Conservation (phyloP, 2,329 filamentous ascomycete genomes). For the Cladophialophora carrionii region DNA sequence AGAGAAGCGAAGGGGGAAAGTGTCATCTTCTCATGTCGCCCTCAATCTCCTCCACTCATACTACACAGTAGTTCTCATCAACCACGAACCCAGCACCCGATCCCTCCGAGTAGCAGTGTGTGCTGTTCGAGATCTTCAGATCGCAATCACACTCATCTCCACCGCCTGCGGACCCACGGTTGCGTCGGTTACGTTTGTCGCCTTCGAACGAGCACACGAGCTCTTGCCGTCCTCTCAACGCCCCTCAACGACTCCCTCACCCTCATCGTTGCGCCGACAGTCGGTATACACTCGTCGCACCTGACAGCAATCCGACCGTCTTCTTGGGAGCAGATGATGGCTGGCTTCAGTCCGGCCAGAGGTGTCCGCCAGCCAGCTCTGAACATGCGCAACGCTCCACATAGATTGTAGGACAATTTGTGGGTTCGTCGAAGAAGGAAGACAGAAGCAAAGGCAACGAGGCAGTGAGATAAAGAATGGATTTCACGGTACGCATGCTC, state of each 20-base stretch:
- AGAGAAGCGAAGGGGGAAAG: neutral
- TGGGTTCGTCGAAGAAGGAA: conserved; percentile 7
- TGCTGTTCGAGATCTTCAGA: neutral
- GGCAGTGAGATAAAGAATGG: conserved; percentile 21
- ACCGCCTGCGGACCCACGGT: conserved; percentile 12
- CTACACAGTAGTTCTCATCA: neutral
- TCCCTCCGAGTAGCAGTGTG: neutral
- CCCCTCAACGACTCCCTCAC: neutral
- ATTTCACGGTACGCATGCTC: conserved; percentile 30
- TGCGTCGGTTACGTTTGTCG: conserved; percentile 7
- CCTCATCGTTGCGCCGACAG: neutral
- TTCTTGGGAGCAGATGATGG: conserved; percentile 12
- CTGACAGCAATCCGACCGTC: neutral
- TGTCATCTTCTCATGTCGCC: conserved; percentile 9
- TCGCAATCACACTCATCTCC: conserved; percentile 12
- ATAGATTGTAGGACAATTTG: conserved; percentile 22
- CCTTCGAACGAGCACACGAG: conserved; percentile 24
- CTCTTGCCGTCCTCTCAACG: conserved; percentile 13
- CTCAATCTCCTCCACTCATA: neutral
- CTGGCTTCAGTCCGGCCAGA: conserved; percentile 16
- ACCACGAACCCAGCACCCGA: neutral
- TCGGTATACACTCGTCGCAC: conserved; percentile 3
- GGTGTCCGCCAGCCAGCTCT: conserved; percentile 23
- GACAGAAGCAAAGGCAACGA: neutral
- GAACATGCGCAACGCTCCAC: conserved; percentile 17